Evolutionary conservation across 2,329 filamentous ascomycete genomes (phyloP), one percentile per base, ranked within the genome.

Genomic region (Torrubiellomyces zombiae): DNA sequence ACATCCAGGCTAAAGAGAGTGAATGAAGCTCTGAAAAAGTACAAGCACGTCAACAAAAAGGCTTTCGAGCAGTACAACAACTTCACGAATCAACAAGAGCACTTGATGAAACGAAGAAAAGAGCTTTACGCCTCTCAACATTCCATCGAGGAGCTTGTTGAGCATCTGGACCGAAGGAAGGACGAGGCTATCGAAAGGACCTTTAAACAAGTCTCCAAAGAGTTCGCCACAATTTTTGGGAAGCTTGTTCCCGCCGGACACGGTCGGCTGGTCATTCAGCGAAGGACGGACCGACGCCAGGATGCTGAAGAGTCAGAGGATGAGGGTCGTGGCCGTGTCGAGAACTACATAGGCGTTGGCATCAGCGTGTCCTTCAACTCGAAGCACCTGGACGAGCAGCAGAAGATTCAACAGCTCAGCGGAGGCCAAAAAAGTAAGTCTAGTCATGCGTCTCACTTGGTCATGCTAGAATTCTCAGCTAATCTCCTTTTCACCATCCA

Each of bases 351-450:
- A 5, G 89, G 89, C 31, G 86, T 98, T 6, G 85, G 85, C 21
- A 95, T 98, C 53, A 86, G 79, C 42, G 89, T 98, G 19, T 93
- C 83, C 28, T 98, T 98, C 65, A 98, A 98, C 59, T 92, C 81
- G 38, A 94, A 94, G 54, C 78, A 93, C 36, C 55, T 67, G 38
- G 89, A 98, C 41, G 89, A 98, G 45, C 89, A 98, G 52, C 89
- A 98, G 49, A 79, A 83, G 33, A 95, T 98, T 40, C 83, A 94
- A 53, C 89, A 98, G 51, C 70, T 98, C 34, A 91, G 80, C 39
- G 89, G 89, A 60, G 89, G 89, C 16, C 89, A 98, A 45, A 98
- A 98, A 67, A 92, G 82, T 83, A 55, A 63, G 75, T 56, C 16
- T n/a, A n/a, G n/a, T n/a, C n/a, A n/a, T n/a, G n/a, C n/a, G n/a